A percentile compares a stretch with the other conserved stretches of the same genome.
These are phyloP conservation scores for Paratinospora sagittata DNA, from an alignment of 164 flowering plant species.

Conservation along the genomic window DNA sequence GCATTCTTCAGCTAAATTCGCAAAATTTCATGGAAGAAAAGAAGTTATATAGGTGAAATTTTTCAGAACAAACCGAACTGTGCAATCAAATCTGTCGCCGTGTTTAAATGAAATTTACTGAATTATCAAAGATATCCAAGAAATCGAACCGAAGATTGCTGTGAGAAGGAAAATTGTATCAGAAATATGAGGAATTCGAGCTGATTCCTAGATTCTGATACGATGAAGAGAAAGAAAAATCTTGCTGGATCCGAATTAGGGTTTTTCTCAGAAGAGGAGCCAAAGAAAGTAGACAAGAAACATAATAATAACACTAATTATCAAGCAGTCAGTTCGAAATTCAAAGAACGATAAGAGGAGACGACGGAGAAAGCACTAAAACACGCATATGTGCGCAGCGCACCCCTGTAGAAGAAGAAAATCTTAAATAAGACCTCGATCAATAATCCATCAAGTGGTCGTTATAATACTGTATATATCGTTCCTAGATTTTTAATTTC, in stretches of 20 bases:
- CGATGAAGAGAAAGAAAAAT: neutral
- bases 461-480: no score
- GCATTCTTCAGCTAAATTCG: slow-evolving; percentile 11
- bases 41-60: neutral
- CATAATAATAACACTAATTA: no score
- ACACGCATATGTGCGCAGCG: no score
- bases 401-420: no score
- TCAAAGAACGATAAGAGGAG: no score
- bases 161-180: no score
- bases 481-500: no score
- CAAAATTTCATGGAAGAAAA: slow-evolving; percentile 22
- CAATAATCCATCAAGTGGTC: no score
- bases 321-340: no score
- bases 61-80: neutral
- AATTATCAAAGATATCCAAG: neutral
- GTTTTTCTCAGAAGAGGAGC: neutral
- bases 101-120: neutral
- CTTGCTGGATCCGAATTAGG: slow-evolving; percentile 5
- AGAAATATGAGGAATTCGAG: neutral
- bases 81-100: neutral
- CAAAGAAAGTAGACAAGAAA: no score
- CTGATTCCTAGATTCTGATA: neutral
- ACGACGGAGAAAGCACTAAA: no score
- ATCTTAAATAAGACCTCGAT: no score
- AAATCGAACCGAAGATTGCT: neutral